phyloP scores from a whole-genome alignment of 2,329 filamentous ascomycete genomes.

The Magnaporthiopsis incrustans region DNA sequence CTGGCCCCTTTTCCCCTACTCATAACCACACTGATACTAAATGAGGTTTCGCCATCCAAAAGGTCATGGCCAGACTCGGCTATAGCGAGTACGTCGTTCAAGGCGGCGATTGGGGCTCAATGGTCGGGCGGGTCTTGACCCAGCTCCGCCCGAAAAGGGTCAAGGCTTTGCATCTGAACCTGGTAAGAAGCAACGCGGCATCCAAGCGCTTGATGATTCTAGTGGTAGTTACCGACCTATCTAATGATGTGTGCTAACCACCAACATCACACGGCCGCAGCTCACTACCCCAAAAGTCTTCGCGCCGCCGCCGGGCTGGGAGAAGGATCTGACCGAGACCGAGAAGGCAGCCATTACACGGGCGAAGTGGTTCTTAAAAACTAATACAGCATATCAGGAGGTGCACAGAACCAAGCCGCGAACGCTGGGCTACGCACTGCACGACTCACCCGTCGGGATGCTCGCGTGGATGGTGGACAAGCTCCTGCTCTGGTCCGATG shows the following conservation, averaged over 20 bases:
- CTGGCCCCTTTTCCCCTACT: too few relatives aligned
- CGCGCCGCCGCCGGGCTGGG: too few relatives aligned
- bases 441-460: constrained; percentile 24
- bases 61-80: constrained; percentile 26
- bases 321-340: background rate
- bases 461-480: constrained; percentile 7
- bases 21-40: too few relatives aligned
- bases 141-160: constrained; percentile 7
- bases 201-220: too few relatives aligned
- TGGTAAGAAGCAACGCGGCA: too few relatives aligned
- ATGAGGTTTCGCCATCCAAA: too few relatives aligned
- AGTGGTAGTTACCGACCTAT: too few relatives aligned
- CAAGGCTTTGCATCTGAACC: constrained; percentile 6
- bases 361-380: background rate
- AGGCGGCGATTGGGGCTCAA: constrained; percentile 22
- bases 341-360: background rate
- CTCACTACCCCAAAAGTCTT: background rate
- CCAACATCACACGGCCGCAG: too few relatives aligned
- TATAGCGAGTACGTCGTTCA: constrained; percentile 26
- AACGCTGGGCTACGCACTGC: constrained; percentile 19
- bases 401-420: constrained; percentile 18
- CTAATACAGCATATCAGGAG: background rate
- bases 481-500: constrained; percentile 1
- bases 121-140: constrained; percentile 11
- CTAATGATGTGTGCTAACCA: too few relatives aligned